Conservation (phyloP, 352 stramenopile genomes). For the Discostella stelligera region DNA sequence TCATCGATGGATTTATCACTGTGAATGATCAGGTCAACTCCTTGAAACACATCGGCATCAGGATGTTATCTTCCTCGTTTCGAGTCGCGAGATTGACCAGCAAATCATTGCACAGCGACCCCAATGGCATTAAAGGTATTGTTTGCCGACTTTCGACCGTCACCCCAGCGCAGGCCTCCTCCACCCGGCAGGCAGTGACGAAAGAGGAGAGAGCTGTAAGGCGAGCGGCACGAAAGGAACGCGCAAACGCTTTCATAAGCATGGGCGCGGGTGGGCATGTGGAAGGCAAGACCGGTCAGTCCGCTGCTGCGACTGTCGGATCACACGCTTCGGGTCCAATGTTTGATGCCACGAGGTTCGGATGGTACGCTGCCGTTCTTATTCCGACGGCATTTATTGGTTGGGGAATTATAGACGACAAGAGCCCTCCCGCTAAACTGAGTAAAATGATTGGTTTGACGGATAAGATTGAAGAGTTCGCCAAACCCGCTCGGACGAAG, state of each 20-base stretch:
- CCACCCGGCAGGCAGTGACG: conserved; percentile 41
- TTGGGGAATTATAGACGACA: conserved; percentile 68
- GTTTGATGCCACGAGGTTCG: conserved; percentile 41
- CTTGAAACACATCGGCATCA: background rate
- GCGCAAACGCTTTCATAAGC: conserved; percentile 40
- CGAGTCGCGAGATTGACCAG: background rate
- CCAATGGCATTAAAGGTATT: conserved; percentile 8
- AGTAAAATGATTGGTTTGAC: conserved; percentile 66
- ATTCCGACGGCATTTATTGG: conserved; percentile 63
- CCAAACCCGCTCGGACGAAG: conserved; percentile 83
- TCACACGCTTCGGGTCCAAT: conserved; percentile 6
- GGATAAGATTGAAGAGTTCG: conserved; percentile 64
- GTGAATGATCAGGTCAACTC: background rate
- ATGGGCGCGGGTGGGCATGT: conserved; percentile 17
- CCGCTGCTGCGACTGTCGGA: conserved; percentile 2
- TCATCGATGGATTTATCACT: background rate
- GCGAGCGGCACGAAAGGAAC: conserved; percentile 61
- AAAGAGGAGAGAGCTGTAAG: conserved; percentile 54
- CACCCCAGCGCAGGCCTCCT: background rate
- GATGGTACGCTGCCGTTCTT: conserved; percentile 62
- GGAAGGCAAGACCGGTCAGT: background rate
- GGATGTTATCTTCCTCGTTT: background rate
- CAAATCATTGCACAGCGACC: background rate
- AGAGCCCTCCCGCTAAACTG: conserved; percentile 70
- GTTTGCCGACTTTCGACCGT: conserved; percentile 6